Evolutionary conservation across 805 yeast species (phyloP), one percentile per base, ranked within the genome.

Genomic region (Candida ascalaphidarum): DNA sequence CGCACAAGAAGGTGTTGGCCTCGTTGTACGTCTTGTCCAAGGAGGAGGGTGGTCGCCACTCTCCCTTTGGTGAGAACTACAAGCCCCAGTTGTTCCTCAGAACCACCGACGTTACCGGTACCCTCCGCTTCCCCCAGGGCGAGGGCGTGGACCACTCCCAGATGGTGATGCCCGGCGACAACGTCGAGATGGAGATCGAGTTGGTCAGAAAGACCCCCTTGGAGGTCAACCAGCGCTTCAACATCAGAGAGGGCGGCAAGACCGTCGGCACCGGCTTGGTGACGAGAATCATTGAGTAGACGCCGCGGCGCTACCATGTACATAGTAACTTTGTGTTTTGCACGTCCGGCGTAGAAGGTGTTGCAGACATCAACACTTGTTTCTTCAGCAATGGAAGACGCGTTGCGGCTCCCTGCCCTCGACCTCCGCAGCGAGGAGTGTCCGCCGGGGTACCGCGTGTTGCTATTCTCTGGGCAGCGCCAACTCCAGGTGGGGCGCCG

Each of bases 31-130:
- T 89, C 41, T 73, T 92, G 58, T 74, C 94, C 55, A 81, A 85
- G 65, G 97, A 92, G 55, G 98, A 92, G 70, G 98, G 98, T 75
- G 98, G 98, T 52, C 89, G 98, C 70, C 95, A 85, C 72, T 82
- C 95, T 40, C 94, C 95, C 43, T 92, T 92, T 62, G 89, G 89
- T 54, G 85, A 81, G 65, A 81, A 86, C 77, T 92, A 88, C 79
- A 84, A 94, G 72, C 98, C 98, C 37, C 98, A 92, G 68, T 73
- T 89, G 74, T 92, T 81, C 65, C 74, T 92, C 55, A 83, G 97
- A 69, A 88, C 98, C 42, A 84, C 95, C 41, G 95, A 86, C 56
- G 96, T 89, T 41, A 84, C 96, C 41, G 89, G 82, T 53, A 75
- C 79, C 34, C 68, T 89, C 59, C 77, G 77, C 46, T 88, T 88